Conservation (phyloP, 75 land plant species). For the Ceratopteris richardii region DNA sequence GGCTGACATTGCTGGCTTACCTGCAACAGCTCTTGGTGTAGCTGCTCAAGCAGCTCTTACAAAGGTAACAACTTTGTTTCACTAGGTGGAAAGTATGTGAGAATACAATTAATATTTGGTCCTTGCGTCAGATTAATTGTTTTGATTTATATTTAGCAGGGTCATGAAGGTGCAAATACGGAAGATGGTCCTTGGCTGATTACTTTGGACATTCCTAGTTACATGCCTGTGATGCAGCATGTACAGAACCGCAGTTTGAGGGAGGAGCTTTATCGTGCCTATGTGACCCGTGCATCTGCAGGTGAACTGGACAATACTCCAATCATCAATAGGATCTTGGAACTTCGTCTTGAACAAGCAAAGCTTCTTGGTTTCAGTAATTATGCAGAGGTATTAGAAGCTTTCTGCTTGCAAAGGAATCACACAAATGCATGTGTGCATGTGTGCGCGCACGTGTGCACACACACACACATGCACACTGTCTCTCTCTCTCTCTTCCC, state of each 20-base stretch:
- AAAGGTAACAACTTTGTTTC: constrained; percentile 32
- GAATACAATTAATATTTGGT: not conserved
- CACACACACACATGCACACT: no score
- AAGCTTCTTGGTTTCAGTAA: constrained; percentile 69
- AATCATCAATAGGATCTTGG: constrained; percentile 58
- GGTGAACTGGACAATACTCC: constrained; percentile 72
- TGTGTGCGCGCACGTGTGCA: no score
- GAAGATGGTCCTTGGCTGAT: constrained; percentile 88
- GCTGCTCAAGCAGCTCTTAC: constrained; percentile 58
- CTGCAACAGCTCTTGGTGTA: constrained; percentile 50
- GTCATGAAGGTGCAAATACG: constrained; percentile 75
- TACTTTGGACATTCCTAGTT: constrained; percentile 72
- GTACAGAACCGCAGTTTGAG: constrained; percentile 54
- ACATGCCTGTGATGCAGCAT: constrained; percentile 65
- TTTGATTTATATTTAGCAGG: constrained; percentile 24
- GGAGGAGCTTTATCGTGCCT: constrained; percentile 77
- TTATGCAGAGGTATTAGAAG: constrained; percentile 78
- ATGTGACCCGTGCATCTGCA: constrained; percentile 64
- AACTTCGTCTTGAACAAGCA: constrained; percentile 68
- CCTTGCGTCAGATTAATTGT: not conserved
- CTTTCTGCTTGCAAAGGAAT: no score
- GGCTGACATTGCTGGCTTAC: constrained; percentile 58
- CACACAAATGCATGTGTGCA: no score
- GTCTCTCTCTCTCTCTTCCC: no score
- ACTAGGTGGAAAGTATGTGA: no score